Evolutionary conservation across 1,139 yeast species (phyloP), one percentile per base, ranked within the genome.

Genomic region (Yamadazyma buinensis): DNA sequence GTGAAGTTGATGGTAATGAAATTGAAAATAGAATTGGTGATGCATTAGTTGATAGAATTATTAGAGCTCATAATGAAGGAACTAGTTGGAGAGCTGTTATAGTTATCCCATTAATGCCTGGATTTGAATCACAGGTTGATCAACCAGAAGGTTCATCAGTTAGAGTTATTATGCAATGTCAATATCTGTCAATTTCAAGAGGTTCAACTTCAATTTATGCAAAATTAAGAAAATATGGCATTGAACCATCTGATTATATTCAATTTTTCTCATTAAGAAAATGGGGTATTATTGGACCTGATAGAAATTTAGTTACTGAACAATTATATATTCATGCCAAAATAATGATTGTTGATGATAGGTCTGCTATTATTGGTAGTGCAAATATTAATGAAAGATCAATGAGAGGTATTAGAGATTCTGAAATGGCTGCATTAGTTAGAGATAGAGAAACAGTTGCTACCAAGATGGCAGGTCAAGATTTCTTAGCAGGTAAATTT

Each of bases 311-410:
- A 37, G 88, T 84, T 2, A 86, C 95, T 1, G 98, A 92, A 50
- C 97, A 90, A 54, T 69, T 94, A 31, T 94, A 94, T 49, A 83
- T 94, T 33, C 98, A 94, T 57, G 96, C 96, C 4, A 94, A 94
- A 55, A 74, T 83, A 7, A 75, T 92, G 80, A 72, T 92, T 51
- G 96, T 84, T n/a, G 98, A 92, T 61, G 98, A 92, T 53, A 71
- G 95, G 34, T 75, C 82, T 29, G 97, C 95, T 3, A 84, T 92
- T 34, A 90, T 92, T 49, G 98, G 98, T 3, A 85, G 96, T 53
- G 98, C 98, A 1, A 92, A 92, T 54, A 86, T 92, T 44, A 92
- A 92, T 52, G 98, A 92, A 59, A 74, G 98, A 49, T 88, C 97
- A 0, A 88, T 88, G 87, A 71, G 95, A 47, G 98, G 98, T 15